phyloP scores from a whole-genome alignment of 2,329 filamentous ascomycete genomes.

The Alternaria sp. region DNA sequence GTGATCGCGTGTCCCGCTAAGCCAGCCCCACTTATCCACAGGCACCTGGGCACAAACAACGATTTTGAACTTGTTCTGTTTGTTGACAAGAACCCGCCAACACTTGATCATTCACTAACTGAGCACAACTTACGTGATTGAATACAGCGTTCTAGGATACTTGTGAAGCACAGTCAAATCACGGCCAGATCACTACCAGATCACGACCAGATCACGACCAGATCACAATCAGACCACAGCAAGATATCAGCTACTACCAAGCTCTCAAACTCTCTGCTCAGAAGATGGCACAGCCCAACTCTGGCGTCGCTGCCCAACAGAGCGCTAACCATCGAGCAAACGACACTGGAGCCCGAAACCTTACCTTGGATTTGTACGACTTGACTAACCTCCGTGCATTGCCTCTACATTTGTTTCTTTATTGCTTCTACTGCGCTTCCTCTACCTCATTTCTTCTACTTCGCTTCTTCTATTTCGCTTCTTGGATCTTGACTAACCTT shows the following conservation, averaged over 20 bases:
- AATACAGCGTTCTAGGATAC: background rate
- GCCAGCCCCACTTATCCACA: conserved; percentile 7
- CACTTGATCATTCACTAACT: background rate
- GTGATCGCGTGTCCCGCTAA: conserved; percentile 16
- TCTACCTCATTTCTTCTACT: background rate
- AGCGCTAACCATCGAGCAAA: background rate
- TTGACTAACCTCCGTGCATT: background rate
- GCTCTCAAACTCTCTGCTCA: background rate
- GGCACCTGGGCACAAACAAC: background rate
- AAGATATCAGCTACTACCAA: background rate
- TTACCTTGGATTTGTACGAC: background rate
- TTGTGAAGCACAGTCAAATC: background rate
- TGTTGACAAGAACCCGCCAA: background rate
- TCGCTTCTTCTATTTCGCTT: background rate
- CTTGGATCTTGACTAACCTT: background rate
- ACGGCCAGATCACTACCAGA: background rate
- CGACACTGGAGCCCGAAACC: background rate
- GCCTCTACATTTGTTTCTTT: background rate
- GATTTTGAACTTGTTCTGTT: background rate
- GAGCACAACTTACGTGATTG: background rate
- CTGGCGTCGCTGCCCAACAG: background rate
- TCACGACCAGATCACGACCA: background rate
- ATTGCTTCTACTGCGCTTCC: background rate
- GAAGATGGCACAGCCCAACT: background rate
- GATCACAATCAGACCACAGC: background rate